Evolutionary conservation across 306 rosid species (phyloP).

Genomic region (Pyrus pyrifolia): DNA sequence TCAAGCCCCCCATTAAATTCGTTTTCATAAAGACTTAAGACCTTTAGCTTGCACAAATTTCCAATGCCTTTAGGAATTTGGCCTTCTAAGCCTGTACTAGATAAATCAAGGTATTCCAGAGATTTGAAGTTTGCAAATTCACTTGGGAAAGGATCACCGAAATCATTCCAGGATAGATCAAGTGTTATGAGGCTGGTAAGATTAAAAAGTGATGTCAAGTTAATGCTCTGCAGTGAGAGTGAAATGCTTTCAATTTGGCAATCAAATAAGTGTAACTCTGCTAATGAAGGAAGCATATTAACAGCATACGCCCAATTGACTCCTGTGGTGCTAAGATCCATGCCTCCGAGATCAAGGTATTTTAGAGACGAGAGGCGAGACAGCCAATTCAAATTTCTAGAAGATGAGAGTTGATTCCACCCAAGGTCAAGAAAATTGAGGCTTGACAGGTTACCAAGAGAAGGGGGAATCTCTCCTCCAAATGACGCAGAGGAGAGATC

Average conservation of each 20-base stretch:
- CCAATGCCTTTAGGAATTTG: neutral
- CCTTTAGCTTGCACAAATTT: neutral
- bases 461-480: neutral
- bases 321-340: neutral
- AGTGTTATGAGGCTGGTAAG: too few species aligned
- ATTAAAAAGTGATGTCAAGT: neutral
- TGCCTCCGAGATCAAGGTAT: accelerated
- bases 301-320: neutral
- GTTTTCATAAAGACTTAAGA: accelerated
- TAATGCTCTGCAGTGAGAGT: neutral
- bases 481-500: conserved; percentile 27
- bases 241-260: too few species aligned
- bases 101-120: neutral
- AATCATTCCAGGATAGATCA: too few species aligned
- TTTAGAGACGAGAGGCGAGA: neutral
- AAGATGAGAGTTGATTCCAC: accelerated
- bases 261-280: accelerated
- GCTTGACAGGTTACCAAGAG: neutral
- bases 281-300: too few species aligned
- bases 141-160: too few species aligned
- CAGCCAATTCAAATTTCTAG: neutral
- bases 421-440: neutral
- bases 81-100: accelerated
- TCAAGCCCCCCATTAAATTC: too few species aligned
- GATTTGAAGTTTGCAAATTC: too few species aligned